Percentiles rank a stretch among this genome's conserved stretches.
These are phyloP conservation scores for Lenzites betulinus DNA, from an alignment of 768 basidiomycete species.

Conservation along the genomic window DNA sequence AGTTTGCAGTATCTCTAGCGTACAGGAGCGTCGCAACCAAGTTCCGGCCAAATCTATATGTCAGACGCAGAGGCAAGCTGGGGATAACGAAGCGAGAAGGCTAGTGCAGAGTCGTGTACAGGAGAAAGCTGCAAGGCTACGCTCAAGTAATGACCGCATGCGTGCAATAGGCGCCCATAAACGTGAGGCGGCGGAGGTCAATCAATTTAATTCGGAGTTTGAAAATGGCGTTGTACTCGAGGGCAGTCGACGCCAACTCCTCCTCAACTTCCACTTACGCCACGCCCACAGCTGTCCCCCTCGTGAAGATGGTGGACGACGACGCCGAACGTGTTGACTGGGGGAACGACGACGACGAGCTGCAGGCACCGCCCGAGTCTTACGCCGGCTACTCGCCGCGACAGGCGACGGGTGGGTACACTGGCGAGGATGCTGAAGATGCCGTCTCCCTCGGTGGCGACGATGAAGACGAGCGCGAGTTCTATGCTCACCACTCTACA, in stretches of 20 bases:
- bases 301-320: constrained; percentile 54
- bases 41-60: neutral
- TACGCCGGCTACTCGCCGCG: constrained; percentile 17
- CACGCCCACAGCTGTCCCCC: constrained; percentile 9
- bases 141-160: constrained; percentile 10
- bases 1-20: neutral
- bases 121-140: neutral
- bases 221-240: neutral
- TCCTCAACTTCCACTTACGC: constrained; percentile 4
- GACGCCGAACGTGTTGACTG: constrained; percentile 74
- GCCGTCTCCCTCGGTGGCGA: constrained; percentile 70
- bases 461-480: constrained; percentile 64
- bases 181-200: constrained; percentile 3
- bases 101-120: neutral
- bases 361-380: constrained; percentile 19
- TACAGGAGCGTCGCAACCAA: neutral
- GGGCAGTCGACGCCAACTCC: constrained; percentile 7
- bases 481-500: constrained; percentile 46
- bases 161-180: neutral
- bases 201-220: constrained; percentile 10
- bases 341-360: constrained; percentile 54
- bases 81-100: neutral
- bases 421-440: constrained; percentile 51
- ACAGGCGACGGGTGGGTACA: constrained; percentile 18
- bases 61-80: neutral